phyloP scores from a whole-genome alignment of 2,329 filamentous ascomycete genomes.

The Colletotrichum costaricense region DNA sequence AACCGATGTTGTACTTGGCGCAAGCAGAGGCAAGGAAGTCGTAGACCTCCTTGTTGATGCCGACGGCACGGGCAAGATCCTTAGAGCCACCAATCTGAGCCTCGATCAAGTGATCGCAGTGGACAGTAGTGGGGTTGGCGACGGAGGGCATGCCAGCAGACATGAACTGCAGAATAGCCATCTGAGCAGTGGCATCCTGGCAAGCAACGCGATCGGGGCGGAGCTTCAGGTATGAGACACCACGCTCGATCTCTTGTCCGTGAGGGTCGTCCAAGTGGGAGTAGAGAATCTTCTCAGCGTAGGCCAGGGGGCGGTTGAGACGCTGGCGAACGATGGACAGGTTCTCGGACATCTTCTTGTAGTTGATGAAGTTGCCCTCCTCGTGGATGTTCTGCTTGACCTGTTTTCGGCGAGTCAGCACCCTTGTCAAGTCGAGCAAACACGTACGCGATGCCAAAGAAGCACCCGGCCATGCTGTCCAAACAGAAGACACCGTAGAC shows the following conservation, averaged over 20 bases:
- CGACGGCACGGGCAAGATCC: constrained; percentile 23
- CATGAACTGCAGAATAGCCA: constrained; percentile 37
- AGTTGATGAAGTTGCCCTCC: constrained; percentile 98
- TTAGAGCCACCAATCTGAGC: constrained; percentile 5
- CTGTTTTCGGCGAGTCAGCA: constrained; percentile 46
- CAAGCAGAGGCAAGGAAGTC: constrained; percentile 94
- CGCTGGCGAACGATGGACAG: constrained; percentile 88
- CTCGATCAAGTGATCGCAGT: constrained; percentile 34
- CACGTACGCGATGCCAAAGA: not conserved
- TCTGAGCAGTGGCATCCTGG: constrained; percentile 36
- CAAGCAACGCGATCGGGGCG: constrained; percentile 30
- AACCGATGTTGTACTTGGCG: constrained; percentile 99
- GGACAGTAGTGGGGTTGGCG: constrained; percentile 33
- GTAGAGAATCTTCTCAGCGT: constrained; percentile 28
- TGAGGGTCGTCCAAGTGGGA: constrained; percentile 12
- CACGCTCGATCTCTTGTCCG: constrained; percentile 9
- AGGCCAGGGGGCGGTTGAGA: constrained; percentile 73
- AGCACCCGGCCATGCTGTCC: not conserved
- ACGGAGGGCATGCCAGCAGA: constrained; percentile 27
- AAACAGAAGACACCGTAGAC: no score
- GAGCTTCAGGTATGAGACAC: constrained; percentile 21
- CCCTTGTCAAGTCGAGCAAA: not conserved
- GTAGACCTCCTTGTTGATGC: constrained; percentile 70
- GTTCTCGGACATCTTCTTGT: constrained; percentile 99
- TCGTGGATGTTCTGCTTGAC: constrained; percentile 98